Base-by-base conservation (phyloP, 1,284 basidiomycete genomes). In the Heimioporus retisporus region DNA sequence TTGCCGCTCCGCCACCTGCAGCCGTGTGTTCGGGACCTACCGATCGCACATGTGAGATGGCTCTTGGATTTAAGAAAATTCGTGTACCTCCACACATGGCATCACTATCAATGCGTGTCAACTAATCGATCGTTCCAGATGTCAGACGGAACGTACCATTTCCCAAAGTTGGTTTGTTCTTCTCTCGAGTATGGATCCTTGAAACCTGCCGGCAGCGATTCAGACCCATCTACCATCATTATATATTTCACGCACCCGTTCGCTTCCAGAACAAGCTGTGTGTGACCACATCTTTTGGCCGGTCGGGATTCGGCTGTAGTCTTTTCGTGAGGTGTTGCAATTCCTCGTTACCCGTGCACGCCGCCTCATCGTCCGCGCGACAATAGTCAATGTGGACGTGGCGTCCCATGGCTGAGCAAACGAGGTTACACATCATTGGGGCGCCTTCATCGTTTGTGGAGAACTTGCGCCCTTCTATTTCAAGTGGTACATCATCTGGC, bases 371-470 rank as follows among this genome's bases (percentile, higher is more conserved):
- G 50, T 76, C 64, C 2, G 84, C 77, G 15, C 86, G 81, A 69
- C 89, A 90, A 67, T 83, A 86, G 67, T 86, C 87, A 58, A 90
- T 76, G 68, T 90, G 89, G 1, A 78, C 78, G 63, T 90, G 89
- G 43, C 77, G 66, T n/a, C 77, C 76, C 0, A 78, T 60, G 2
- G 67, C 66, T 44, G 85, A 64, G 69, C 77, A 83, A 64, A 89
- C 77, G 19, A 90, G 73, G 54, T 81, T 87, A 73, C 90, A 91
- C 77, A 90, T 81, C 85, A 90, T 88, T 0, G 90, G 89, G 1
- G 87, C 87, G n/a, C 89, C 89, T 50, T 86, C 85, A 58, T 90
- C 87, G 40, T 82, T 83, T 0, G 85, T 72, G 0, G 81, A 86
- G 71, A 86, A 91, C 59, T 82, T 85, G 54, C 83, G 81, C 3